Base-by-base conservation (phyloP, 257 asterid genomes). In the Solanum raphanifolium region DNA sequence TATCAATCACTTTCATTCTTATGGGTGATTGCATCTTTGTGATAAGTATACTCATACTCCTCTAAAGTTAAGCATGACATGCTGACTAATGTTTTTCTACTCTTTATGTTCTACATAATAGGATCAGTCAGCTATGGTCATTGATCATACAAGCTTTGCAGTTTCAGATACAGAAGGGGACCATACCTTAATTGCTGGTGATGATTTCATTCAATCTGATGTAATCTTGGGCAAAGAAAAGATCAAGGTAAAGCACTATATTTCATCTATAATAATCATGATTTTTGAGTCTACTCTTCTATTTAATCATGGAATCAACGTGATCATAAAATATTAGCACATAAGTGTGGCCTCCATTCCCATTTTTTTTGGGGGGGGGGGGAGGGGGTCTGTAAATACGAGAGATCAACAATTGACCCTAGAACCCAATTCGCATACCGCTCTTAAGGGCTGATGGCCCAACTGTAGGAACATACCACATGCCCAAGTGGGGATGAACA, bases 141-240 rank as follows among this genome's bases (percentile, higher is more conserved):
- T 94, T 55, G 98, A 95, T 89, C 98, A 95, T 88, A 90, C 90
- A 76, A 90, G 94, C 90, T 94, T 90, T 90, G 95, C 98, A 38
- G 92, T 94, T 89, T 93, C 94, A 36, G 91, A 90, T 89, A 90
- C 93, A 25, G 94, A 92, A 87, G 98, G 98, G 62, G 98, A 95
- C 84, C 98, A 93, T 87, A 93, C 95, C 66, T 88, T 94, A 85
- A 90, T 95, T 90, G 98, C 98, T 35, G 92, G 95, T 55, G 93
- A 92, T 88, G 91, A 92, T 89, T 91, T 94, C 84, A 91, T 95
- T 60, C 92, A 91, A 87, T 94, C 98, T 86, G 95, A 92, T 83
- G 92, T 83, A 71, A 93, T 95, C 73, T 90, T 95, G 89, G 98
- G 98, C 86, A 90, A 89, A 89, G 91, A 79, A 83, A 91, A 85